Evolutionary conservation across 1,139 yeast species (phyloP), one percentile per base, ranked within the genome.

Genomic region (Lodderomyces orthopsilosis): DNA sequence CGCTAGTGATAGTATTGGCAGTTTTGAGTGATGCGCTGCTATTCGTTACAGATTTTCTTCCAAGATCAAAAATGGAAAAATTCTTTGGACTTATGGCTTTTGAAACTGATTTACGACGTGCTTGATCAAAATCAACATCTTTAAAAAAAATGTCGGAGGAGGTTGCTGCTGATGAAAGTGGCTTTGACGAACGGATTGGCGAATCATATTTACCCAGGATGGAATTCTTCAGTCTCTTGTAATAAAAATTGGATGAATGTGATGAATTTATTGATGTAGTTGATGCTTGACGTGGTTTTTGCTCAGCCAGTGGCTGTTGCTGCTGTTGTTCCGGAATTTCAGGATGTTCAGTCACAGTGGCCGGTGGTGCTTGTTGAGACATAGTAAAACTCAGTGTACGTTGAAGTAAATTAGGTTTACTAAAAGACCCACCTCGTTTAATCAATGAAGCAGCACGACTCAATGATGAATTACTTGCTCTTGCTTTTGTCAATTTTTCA

Each of bases 181-280:
- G 70, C 44, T 63, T 64, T n/a, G 69, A 65, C 4, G 56, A 46
- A 23, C 67, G 49, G 18, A 65, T 54, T 4, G 69, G 69, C 17
- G 62, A 55, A 21, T 61, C 65, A 42, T 45, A 43, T 36, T 45
- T 48, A 9, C 56, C 42, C 21, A 46, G 41, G 7, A 49, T 38
- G 3, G 65, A 60, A 48, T 61, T 60, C 37, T 60, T 56, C 23
- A 64, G 61, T 38, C 52, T 55, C 34, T 55, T 55, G 47, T 63
- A 62, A 17, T 48, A 41, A 18, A 40, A 50, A 19, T 46, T 42
- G 9, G 45, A 34, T 2, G 45, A 42, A 6, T 42, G 37, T 10
- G 41, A 35, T 9, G 45, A 35, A 22, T 46, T 41, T 21, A 38
- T 27, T 10, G 54, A 50, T 21, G 52, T 46, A 2, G 41, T 30